Percentiles rank a stretch among this genome's conserved stretches.
Conservation (phyloP, 1,284 basidiomycete species). For the Chiua sp. region DNA sequence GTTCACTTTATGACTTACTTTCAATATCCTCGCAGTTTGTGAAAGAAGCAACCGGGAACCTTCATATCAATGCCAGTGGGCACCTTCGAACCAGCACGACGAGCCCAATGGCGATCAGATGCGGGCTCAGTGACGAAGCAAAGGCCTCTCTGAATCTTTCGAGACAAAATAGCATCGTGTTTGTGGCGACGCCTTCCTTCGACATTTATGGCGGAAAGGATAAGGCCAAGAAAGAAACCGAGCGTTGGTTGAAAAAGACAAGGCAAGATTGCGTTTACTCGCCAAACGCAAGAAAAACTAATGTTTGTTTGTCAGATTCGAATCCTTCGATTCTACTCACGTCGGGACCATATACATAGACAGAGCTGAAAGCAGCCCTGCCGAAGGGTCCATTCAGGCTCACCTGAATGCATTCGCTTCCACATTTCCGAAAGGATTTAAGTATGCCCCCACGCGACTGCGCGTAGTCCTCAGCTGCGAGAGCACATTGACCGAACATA, state of each 20-base stretch:
- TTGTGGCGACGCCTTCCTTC: conserved; percentile 28
- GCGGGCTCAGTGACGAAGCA: neutral
- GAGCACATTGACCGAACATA: too few species aligned
- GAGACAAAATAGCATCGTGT: conserved; percentile 17
- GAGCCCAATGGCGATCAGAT: conserved; percentile 15
- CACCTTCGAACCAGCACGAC: too few species aligned
- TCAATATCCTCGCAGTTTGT: conserved; percentile 18
- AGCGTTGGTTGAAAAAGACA: conserved; percentile 11
- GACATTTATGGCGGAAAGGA: neutral
- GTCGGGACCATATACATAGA: conserved; percentile 24
- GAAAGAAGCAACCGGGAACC: conserved; percentile 3
- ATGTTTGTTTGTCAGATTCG: conserved; percentile 4
- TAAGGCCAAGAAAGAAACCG: neutral
- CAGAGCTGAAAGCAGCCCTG: conserved; percentile 3
- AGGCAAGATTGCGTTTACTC: conserved; percentile 7
- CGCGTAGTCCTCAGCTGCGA: conserved; percentile 12
- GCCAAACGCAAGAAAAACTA: neutral
- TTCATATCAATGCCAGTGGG: neutral
- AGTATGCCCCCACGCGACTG: conserved; percentile 4
- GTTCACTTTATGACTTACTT: neutral
- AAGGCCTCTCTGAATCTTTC: neutral
- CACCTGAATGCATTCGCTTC: conserved; percentile 15
- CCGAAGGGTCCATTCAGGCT: conserved; percentile 2
- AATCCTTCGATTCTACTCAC: conserved; percentile 17
- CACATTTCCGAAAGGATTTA: conserved; percentile 10